Percentiles rank a stretch among this genome's conserved stretches.
Conservation (phyloP, 306 rosid species). For the Carpinus fangiana region DNA sequence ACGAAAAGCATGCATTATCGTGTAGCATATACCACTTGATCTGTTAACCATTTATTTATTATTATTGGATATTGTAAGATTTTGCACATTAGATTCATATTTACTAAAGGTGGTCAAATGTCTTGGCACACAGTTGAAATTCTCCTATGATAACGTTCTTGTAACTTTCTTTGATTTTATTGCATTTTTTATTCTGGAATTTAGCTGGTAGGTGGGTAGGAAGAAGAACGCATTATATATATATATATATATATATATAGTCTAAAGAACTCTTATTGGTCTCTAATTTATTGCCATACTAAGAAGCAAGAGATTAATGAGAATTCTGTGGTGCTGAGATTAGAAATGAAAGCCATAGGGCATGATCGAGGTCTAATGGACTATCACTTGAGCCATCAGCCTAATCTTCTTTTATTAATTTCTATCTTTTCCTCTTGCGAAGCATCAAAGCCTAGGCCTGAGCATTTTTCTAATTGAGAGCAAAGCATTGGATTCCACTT, state of each 20-base stretch:
- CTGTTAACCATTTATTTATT: too few relatives aligned
- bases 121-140: background rate
- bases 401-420: background rate
- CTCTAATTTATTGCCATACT: slow-evolving; percentile 25
- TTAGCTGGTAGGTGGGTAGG: background rate
- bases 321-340: slow-evolving; percentile 29
- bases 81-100: background rate
- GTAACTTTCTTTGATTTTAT: background rate
- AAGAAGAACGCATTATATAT: background rate
- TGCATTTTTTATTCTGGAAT: background rate
- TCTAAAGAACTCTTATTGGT: slow-evolving; percentile 8
- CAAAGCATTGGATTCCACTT: slow-evolving; percentile 10
- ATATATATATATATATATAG: slow-evolving; percentile 7
- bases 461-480: too few relatives aligned
- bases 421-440: background rate
- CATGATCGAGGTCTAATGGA: too few relatives aligned
- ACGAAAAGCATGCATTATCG: too few relatives aligned
- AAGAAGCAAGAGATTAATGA: slow-evolving; percentile 25
- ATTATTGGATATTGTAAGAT: background rate
- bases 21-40: too few relatives aligned
- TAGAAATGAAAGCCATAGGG: background rate
- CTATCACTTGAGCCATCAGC: too few relatives aligned
- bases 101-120: background rate
- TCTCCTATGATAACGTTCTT: background rate
- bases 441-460: background rate